These are phyloP conservation scores for Globisporangium cederbergense DNA, from an alignment of 352 stramenopile species.

Conservation along the genomic window DNA sequence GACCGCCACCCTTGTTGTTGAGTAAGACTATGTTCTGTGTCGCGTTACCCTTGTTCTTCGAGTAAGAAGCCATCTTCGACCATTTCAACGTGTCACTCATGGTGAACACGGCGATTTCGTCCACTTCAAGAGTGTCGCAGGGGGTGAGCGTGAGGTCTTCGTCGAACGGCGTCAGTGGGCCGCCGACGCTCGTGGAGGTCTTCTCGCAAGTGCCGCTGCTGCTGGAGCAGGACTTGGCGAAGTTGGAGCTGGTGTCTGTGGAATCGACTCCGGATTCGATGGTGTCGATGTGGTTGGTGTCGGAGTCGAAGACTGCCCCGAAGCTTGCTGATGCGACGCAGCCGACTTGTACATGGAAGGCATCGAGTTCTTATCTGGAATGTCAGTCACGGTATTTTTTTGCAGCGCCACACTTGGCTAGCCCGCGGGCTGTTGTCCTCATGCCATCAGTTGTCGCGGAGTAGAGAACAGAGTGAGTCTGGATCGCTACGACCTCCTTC, in stretches of 20 bases:
- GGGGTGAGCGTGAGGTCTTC: conserved; percentile 44
- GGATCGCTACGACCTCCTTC: background rate
- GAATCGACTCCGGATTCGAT: background rate
- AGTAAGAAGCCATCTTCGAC: conserved; percentile 32
- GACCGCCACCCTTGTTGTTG: conserved; percentile 46
- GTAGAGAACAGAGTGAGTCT: background rate
- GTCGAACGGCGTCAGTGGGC: conserved; percentile 35
- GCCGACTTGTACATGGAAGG: background rate
- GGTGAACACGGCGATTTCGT: conserved; percentile 42
- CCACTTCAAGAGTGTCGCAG: conserved; percentile 35
- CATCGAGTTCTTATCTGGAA: background rate
- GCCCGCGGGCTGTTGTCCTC: background rate
- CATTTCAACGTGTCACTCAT: conserved; percentile 7
- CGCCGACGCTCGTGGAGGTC: conserved; percentile 23
- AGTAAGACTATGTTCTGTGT: conserved; percentile 48
- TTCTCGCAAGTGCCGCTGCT: conserved; percentile 17
- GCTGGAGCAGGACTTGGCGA: background rate
- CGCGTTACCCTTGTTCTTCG: conserved; percentile 9
- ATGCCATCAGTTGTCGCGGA: background rate
- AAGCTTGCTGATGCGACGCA: background rate
- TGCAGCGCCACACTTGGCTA: background rate
- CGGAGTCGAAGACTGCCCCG: background rate
- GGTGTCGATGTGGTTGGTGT: background rate
- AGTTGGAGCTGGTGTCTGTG: background rate
- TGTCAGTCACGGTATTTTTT: background rate